A percentile compares a stretch with the other conserved stretches of the same genome.
Conservation (phyloP, 139 green algal genomes). For the Microglena sp. region DNA sequence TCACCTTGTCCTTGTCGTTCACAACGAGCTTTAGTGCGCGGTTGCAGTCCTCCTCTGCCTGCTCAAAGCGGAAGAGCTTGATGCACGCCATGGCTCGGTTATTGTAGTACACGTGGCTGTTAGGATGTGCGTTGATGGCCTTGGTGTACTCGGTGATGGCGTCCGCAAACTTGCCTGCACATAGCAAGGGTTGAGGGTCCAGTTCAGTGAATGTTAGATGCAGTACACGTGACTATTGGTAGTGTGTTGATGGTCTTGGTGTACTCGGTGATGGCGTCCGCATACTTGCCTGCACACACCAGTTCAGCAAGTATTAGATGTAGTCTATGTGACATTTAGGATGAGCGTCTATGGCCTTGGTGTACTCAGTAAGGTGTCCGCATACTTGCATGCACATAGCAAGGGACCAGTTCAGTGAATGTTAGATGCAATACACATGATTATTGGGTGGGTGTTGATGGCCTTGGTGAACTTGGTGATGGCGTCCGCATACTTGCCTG, state of each 20-base stretch:
- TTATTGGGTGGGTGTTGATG: conserved; percentile 28
- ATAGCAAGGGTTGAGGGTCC: too few relatives aligned
- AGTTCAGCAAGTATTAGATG: too few relatives aligned
- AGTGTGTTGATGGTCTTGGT: conserved; percentile 24
- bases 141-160: conserved; percentile 39
- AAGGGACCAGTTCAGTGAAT: too few relatives aligned
- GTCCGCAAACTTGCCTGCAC: conserved; percentile 25
- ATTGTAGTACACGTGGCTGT: conserved; percentile 36
- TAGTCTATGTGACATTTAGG: neutral
- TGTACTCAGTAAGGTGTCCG: too few relatives aligned
- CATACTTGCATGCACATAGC: too few relatives aligned
- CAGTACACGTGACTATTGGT: neutral
- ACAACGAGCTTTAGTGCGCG: conserved; percentile 25
- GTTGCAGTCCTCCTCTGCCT: conserved; percentile 50
- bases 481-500: conserved; percentile 29
- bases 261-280: conserved; percentile 40
- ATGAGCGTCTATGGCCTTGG: too few relatives aligned
- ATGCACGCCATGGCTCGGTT: conserved; percentile 48
- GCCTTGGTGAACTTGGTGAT: conserved; percentile 38
- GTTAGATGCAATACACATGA: too few relatives aligned
- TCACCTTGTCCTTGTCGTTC: conserved; percentile 32
- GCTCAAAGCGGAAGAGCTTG: conserved; percentile 37
- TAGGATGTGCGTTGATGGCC: conserved; percentile 27
- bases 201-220: too few relatives aligned
- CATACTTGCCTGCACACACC: conserved; percentile 16